Percentiles rank a stretch among this genome's conserved stretches.
phyloP scores from a whole-genome alignment of 306 rosid species.

The Prunus kanzakura region DNA sequence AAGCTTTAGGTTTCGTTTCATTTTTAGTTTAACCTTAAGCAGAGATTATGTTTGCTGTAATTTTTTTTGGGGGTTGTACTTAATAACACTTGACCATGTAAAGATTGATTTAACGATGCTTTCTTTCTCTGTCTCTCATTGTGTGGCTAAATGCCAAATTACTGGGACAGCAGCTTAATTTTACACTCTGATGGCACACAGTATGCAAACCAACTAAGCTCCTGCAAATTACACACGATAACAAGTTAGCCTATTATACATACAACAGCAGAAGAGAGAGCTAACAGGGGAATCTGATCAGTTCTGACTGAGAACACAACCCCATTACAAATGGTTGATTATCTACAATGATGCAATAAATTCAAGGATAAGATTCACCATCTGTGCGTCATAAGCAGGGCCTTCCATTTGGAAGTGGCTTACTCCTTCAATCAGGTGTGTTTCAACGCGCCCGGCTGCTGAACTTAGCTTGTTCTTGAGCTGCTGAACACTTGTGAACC shows the following conservation, averaged over 20 bases:
- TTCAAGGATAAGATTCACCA: constrained; percentile 62
- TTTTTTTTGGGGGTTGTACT: not conserved
- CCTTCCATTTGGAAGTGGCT: constrained; percentile 97
- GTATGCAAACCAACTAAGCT: constrained; percentile 29
- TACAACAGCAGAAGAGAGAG: not conserved
- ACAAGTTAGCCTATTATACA: constrained; percentile 25
- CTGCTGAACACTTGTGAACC: constrained; percentile 85
- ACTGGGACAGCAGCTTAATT: not conserved
- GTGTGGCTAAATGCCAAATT: not conserved
- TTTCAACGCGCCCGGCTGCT: constrained; percentile 64
- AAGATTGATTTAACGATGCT: constrained; percentile 15
- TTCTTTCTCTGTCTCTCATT: constrained; percentile 7
- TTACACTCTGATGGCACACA: constrained; percentile 17
- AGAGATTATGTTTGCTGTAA: constrained; percentile 14
- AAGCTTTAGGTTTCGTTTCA: constrained; percentile 21
- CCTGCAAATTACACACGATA: constrained; percentile 27
- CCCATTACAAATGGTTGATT: not conserved
- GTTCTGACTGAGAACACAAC: constrained; percentile 15
- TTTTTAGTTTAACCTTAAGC: constrained; percentile 16
- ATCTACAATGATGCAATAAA: constrained; percentile 54
- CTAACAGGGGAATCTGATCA: not conserved
- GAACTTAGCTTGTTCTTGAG: constrained; percentile 63
- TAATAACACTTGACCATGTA: constrained; percentile 22
- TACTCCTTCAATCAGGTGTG: constrained; percentile 69
- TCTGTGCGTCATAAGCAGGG: constrained; percentile 65